Base-by-base conservation (phyloP, 345 rosid genomes). In the Xanthoceras sorbifolium region DNA sequence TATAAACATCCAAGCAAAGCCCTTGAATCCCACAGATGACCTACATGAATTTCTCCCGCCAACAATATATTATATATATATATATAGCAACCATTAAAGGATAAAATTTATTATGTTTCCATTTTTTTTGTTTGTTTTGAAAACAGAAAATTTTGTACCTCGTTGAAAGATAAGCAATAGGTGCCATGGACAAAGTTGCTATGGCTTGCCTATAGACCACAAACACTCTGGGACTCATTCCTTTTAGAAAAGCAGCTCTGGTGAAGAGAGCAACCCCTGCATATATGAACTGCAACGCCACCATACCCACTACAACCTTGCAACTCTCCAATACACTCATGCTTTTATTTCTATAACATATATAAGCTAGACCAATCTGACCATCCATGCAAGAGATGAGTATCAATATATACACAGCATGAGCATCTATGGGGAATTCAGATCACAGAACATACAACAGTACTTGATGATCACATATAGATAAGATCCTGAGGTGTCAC, bases 141-240 rank as follows among this genome's bases (percentile, higher is more conserved):
- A 28, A 14, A 1, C 0, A n/a, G 44, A 25, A 38, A 17, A 42
- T 3, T 22, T 6, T 36, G 8, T 65, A 77, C 84, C 84, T 85
- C 18, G 73, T 81, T 57, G 84, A 83, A 31, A 66, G 8, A 77
- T 38, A 77, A 77, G 81, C 86, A 11, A 86, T 22, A 9, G 89
- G 87, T 14, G 82, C 85, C 73, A 83, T 67, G 28, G 78, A 20
- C 32, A 86, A 42, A 71, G 87, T 67, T 9, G 85, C 85, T 1
- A 78, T 72, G 52, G 57, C 84, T 69, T 84, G 87, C 38, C 87
- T 72, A 25, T 84, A 84, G 40, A 82, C 81, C 0, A 77, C 82
- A 29, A 79, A 82, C 7, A 86, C 70, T 44, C 76, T 77, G 26
- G 84, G 77, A 7, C 80, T 84, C 69, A 86, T 18, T 42, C 87